Evolutionary conservation across 73 alveolate genomes (phyloP).

Genomic region (Uronychia setigera): DNA sequence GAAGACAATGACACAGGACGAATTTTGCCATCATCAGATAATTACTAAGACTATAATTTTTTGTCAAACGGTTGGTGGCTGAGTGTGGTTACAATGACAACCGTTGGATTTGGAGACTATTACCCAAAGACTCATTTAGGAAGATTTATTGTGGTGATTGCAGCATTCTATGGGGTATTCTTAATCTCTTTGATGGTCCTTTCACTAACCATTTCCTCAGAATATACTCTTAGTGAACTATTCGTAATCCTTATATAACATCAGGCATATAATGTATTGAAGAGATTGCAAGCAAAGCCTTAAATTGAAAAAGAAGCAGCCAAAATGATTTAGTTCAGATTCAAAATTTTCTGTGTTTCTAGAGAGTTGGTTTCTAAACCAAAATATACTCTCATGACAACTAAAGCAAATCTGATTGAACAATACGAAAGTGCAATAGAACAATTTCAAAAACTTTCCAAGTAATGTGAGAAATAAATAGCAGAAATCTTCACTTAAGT

Average conservation of each 20-base stretch:
- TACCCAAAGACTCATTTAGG: slow-evolving; percentile 75
- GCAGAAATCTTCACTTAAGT: neutral
- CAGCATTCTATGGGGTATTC: slow-evolving; percentile 67
- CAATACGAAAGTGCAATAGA: neutral
- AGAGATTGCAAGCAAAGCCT: neutral
- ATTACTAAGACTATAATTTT: slow-evolving; percentile 45
- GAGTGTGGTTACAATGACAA: slow-evolving; percentile 72
- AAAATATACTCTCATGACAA: neutral
- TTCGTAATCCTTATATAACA: neutral
- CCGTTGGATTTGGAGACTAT: slow-evolving; percentile 86
- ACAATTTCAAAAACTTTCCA: neutral
- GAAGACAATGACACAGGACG: slow-evolving; percentile 13
- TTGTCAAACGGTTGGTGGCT: slow-evolving; percentile 68
- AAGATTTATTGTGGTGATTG: slow-evolving; percentile 54
- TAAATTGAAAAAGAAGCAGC: neutral
- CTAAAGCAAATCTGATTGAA: neutral
- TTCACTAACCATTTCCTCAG: slow-evolving; percentile 78
- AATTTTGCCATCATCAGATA: neutral
- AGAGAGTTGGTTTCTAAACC: neutral
- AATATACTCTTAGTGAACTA: slow-evolving; percentile 62
- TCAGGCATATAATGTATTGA: neutral
- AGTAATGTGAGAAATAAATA: neutral
- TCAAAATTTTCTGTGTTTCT: neutral
- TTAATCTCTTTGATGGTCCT: slow-evolving; percentile 75
- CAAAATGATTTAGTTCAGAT: neutral